Percentiles rank a stretch among this genome's conserved stretches.
Evolutionary conservation across 1,139 yeast species (phyloP).

Genomic region (Meyerozyma sp.): DNA sequence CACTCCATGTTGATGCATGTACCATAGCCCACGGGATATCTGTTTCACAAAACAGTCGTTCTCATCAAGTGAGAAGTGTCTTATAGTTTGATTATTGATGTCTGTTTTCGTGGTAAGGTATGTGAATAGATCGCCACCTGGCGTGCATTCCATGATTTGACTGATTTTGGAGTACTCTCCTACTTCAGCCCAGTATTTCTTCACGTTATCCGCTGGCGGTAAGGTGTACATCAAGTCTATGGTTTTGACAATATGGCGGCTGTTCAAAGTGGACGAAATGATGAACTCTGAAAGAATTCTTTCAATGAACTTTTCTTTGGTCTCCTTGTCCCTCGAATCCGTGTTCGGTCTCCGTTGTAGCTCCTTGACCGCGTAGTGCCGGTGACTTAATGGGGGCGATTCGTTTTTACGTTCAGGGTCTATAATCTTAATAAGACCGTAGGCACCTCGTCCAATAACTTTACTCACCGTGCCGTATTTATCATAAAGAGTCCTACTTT

Average conservation of each 20-base stretch:
- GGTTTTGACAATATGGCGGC: constrained; percentile 64
- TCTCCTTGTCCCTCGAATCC: constrained; percentile 46
- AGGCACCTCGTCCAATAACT: constrained; percentile 79
- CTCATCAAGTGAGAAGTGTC: constrained; percentile 39
- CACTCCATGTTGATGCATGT: constrained; percentile 69
- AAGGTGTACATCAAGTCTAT: constrained; percentile 55
- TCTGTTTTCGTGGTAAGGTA: constrained; percentile 21
- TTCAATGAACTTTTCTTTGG: constrained; percentile 55
- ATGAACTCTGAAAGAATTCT: constrained; percentile 74
- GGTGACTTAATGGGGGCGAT: background rate
- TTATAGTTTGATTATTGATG: constrained; percentile 9
- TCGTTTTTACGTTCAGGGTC: constrained; percentile 41
- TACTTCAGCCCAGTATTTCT: background rate
- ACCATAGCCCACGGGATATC: constrained; percentile 55
- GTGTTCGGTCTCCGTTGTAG: constrained; percentile 23
- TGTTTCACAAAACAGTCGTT: constrained; percentile 71
- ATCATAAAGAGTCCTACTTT: constrained; percentile 34
- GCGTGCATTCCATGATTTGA: constrained; percentile 75
- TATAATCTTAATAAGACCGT: constrained; percentile 72
- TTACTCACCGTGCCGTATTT: constrained; percentile 79
- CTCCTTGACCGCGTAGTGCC: constrained; percentile 71
- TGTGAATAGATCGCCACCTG: constrained; percentile 63
- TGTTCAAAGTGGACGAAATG: constrained; percentile 64
- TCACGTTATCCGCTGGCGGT: constrained; percentile 8
- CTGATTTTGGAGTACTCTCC: constrained; percentile 44